These are phyloP conservation scores for Argentina anserina DNA, from an alignment of 306 rosid species.

Conservation along the genomic window DNA sequence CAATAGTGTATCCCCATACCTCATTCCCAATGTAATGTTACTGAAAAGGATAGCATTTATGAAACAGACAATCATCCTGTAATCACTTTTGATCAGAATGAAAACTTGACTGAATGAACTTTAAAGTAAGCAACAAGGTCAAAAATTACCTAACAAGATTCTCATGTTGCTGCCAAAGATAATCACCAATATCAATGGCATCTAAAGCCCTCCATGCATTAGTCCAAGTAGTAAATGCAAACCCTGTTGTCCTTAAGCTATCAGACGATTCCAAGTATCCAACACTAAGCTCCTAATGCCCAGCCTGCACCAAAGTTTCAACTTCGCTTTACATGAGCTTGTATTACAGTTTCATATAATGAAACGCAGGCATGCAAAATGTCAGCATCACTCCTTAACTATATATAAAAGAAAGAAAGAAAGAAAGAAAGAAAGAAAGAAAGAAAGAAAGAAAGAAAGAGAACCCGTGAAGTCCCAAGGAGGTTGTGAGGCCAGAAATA, in stretches of 20 bases:
- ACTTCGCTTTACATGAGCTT: not conserved
- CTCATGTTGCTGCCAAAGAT: constrained; percentile 48
- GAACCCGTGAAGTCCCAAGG: constrained; percentile 58
- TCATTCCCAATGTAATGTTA: not conserved
- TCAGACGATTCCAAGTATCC: constrained; percentile 68
- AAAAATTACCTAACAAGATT: constrained; percentile 41
- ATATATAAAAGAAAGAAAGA: too few species aligned
- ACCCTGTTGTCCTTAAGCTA: constrained; percentile 54
- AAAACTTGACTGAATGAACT: not conserved
- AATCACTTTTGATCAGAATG: too few species aligned
- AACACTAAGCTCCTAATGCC: constrained; percentile 64
- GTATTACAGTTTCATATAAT: too few species aligned
- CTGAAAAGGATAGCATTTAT: not conserved
- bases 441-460: not conserved
- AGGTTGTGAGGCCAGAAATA: constrained; percentile 65
- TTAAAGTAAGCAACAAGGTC: not conserved
- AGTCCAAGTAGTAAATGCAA: constrained; percentile 51
- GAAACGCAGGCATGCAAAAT: too few species aligned
- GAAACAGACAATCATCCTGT: not conserved
- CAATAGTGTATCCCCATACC: not conserved
- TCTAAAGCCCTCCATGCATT: constrained; percentile 87
- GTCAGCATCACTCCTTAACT: too few species aligned
- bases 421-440: too few species aligned
- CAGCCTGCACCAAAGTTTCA: constrained; percentile 27
- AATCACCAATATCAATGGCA: constrained; percentile 50